Conservation (phyloP, 768 basidiomycete species). For the Russula olivacea region DNA sequence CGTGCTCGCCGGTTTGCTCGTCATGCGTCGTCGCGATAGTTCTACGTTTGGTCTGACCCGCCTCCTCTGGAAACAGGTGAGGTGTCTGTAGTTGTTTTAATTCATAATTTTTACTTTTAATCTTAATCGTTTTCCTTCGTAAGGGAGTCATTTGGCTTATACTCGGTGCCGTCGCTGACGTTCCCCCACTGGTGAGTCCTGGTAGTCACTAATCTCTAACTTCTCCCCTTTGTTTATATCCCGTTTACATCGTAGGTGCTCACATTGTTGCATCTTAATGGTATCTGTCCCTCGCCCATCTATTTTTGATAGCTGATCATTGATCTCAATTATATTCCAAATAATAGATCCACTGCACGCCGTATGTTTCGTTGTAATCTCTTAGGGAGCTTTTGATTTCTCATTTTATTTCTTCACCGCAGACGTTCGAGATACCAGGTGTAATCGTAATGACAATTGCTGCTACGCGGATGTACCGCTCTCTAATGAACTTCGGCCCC, state of each 20-base stretch:
- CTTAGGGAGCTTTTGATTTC: background rate
- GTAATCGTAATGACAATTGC: background rate
- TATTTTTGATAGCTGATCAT: background rate
- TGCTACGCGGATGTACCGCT: background rate
- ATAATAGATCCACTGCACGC: background rate
- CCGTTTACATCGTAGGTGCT: background rate
- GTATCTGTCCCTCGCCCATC: background rate
- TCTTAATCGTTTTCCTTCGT: background rate
- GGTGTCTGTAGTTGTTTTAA: background rate
- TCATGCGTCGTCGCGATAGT: background rate
- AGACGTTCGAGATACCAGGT: background rate
- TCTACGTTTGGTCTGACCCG: background rate
- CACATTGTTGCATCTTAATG: background rate
- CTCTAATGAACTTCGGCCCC: background rate
- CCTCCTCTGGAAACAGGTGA: background rate
- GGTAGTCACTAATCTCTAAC: background rate
- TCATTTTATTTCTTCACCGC: background rate
- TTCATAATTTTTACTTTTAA: background rate
- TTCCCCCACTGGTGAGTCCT: background rate
- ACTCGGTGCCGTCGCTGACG: background rate
- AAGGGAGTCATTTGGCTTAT: background rate
- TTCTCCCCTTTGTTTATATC: background rate
- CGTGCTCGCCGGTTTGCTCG: conserved; percentile 6
- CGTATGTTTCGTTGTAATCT: background rate
- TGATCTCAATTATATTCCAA: background rate